phyloP scores from a whole-genome alignment of 345 rosid species.

The Rubroshorea leprosula region DNA sequence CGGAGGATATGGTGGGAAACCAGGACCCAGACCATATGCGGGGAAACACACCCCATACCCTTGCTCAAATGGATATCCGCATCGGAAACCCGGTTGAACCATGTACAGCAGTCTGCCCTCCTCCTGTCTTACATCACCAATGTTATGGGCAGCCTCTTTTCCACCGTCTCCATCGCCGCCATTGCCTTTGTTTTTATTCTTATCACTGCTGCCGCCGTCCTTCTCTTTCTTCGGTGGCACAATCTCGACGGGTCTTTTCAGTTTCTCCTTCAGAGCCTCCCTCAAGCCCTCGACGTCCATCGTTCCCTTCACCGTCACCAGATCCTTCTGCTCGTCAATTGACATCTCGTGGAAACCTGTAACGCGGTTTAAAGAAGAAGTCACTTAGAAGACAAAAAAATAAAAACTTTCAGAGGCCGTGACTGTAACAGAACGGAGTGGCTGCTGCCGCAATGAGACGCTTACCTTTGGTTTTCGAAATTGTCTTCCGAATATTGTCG shows the following conservation, averaged over 20 bases:
- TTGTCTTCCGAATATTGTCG: slow-evolving; percentile 46
- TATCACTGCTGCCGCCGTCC: slow-evolving; percentile 29
- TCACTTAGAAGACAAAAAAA: not conserved
- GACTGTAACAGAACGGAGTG: not conserved
- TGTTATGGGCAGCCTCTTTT: slow-evolving; percentile 9
- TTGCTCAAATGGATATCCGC: slow-evolving; percentile 20
- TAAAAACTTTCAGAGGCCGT: not conserved
- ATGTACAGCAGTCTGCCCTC: slow-evolving; percentile 37
- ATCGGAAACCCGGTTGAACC: slow-evolving; percentile 24
- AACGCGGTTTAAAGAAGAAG: not conserved
- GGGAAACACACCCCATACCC: too few relatives aligned
- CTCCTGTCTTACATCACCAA: slow-evolving; percentile 13
- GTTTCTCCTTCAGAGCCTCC: slow-evolving; percentile 41
- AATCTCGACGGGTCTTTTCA: slow-evolving; percentile 49
- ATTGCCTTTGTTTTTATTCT: slow-evolving; percentile 21
- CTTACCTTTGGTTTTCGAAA: slow-evolving; percentile 54
- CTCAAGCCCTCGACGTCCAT: slow-evolving; percentile 60
- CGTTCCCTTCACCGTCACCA: slow-evolving; percentile 61
- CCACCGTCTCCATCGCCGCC: slow-evolving; percentile 7
- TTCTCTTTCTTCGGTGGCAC: slow-evolving; percentile 71
- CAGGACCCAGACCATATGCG: too few relatives aligned
- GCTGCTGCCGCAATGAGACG: not conserved
- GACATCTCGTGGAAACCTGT: slow-evolving; percentile 49
- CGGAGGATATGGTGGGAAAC: not conserved
- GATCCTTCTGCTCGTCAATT: slow-evolving; percentile 53